Base-by-base conservation (phyloP, 1,284 basidiomycete genomes). In the Moniliophthora roreri region DNA sequence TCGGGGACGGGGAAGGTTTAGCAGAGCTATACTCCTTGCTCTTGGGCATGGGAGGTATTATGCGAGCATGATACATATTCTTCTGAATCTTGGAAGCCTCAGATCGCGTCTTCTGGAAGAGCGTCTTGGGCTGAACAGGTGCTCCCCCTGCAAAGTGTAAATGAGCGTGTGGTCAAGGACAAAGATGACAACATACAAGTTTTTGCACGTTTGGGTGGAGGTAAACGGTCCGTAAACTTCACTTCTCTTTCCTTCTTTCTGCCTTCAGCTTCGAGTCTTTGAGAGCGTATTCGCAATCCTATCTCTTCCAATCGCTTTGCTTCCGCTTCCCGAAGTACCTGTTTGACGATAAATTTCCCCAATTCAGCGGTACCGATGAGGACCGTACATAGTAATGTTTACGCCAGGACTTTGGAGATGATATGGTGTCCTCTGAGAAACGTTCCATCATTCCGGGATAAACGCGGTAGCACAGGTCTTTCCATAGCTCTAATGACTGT, bases 71-170 rank as follows among this genome's bases (percentile, higher is more conserved):
- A 62, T 81, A 87, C 60, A 86, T 69, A 28, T 78, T 79, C 64
- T 80, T 82, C 65, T 84, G 84, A 41, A 86, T 67, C 62, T 81
- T 86, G 37, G 79, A 82, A 11, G 87, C 84, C 62, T 89, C 84
- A 32, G 75, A 74, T 55, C 79, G 78, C 7, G 89, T 85, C 70
- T 88, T 90, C 70, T 91, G 85, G 59, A 91, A 83, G 10, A 91
- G 72, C 9, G 84, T 78, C 70, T 85, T 89, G 16, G 84, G 83
- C 58, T 76, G 80, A 40, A 67, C 58, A 36, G 66, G 57, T 24
- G 66, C 63, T 40, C 73, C 75, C 82, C 84, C 84, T 86, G 58
- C 24, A 52, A 39, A 47, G 45, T 10, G 56, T 41, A 57, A 55
- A 26, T 57, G 55, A 60, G 51, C 41, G 53, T 55, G 62, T 48